Evolutionary conservation across 805 yeast species (phyloP).

Genomic region (Hanseniaspora opuntiae): DNA sequence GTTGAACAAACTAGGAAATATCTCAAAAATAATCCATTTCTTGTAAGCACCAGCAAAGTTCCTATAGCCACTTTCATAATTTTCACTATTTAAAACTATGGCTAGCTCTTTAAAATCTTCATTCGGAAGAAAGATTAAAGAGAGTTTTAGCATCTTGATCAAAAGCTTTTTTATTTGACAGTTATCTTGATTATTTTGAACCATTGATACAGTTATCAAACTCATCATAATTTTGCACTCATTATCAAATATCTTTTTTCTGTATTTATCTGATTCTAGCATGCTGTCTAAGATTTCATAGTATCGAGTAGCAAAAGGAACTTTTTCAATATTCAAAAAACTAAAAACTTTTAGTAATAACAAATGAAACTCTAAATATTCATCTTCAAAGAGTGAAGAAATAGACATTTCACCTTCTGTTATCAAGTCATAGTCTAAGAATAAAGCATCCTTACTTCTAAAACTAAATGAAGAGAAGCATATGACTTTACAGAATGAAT

Average conservation of each 20-base stretch:
- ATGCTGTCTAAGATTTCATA: neutral
- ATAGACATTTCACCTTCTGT: neutral
- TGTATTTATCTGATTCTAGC: neutral
- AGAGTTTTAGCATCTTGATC: neutral
- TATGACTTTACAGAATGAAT: conserved; percentile 2
- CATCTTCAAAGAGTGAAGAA: neutral
- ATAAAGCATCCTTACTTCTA: neutral
- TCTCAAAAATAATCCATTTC: neutral
- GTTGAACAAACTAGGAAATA: neutral
- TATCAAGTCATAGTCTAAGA: neutral
- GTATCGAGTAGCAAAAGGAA: neutral
- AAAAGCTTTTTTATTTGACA: neutral
- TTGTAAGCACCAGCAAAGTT: neutral
- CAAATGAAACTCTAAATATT: conserved; percentile 4
- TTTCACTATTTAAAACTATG: neutral
- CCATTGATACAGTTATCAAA: neutral
- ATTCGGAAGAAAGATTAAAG: neutral
- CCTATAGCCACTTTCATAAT: neutral
- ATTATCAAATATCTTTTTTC: neutral
- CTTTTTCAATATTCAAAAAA: neutral
- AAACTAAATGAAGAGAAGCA: conserved; percentile 1
- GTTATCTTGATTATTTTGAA: too few species aligned
- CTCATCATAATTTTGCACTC: neutral
- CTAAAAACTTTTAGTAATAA: neutral
- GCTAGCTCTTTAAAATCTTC: neutral